Base-by-base conservation (phyloP, 495 filamentous ascomycete species). In the Penicillium pulvis region DNA sequence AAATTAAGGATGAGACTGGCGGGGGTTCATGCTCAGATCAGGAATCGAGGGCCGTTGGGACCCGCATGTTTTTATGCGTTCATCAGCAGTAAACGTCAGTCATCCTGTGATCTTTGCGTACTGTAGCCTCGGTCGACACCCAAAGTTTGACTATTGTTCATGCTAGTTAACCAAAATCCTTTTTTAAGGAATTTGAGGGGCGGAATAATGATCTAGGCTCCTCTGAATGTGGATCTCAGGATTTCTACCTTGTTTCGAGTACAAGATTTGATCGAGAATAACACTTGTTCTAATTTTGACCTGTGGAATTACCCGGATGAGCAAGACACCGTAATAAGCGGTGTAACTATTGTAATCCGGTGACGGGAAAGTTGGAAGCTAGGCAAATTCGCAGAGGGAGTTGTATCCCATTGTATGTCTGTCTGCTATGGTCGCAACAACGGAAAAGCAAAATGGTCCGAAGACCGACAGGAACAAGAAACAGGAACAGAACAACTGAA, bases 391-490 rank as follows among this genome's bases (percentile, higher is more conserved):
- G 39, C 28, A 44, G 46, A 52, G 33, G n/a, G 42, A 23, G 20
- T 23, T 20, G 44, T 31, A 39, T 5, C 5, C 7, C 26, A 26
- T 35, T 33, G 9, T 56, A 39, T 56, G 30, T 60, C 51, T 55
- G 57, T 60, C 51, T 55, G 57, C 53, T 49, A 57, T 57, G 43
- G 26, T 44, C 53, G 45, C 49, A 42, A 33, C 20, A 41, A n/a
- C 6, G 35, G 9, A 52, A 49, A 53, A 53, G 23, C 31, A 47
- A 45, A 20, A 1, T 11, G 16, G 19, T n/a, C 8, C 39, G 28
- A 41, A 17, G 24, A 47, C 20, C 20, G 20, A 23, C 20, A 23
- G 1, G 20, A 7, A 9, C n/a, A 19, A 33, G 30, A 31, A 36
- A 41, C 35, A 20, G 17, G 44, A 52, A 31, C 5, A n/a, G 10